phyloP scores from a whole-genome alignment of 805 yeast species.

The Candida maesae region DNA sequence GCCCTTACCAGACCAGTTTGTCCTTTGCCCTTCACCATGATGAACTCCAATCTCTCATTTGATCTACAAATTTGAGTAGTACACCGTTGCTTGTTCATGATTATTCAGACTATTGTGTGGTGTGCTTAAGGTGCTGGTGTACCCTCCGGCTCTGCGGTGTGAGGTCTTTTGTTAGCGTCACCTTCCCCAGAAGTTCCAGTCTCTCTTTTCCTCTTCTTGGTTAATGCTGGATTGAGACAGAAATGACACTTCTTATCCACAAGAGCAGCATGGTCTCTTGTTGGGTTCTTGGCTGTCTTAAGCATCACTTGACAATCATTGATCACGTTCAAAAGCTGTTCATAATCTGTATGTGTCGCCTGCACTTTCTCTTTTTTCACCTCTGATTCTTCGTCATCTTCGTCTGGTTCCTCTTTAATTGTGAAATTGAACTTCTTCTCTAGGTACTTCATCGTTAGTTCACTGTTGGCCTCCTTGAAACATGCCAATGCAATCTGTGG shows the following conservation, averaged over 20 bases:
- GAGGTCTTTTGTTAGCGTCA: conserved; percentile 28
- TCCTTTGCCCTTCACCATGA: too few species aligned
- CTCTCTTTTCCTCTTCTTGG: conserved; percentile 43
- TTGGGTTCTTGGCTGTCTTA: conserved; percentile 39
- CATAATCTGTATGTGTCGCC: conserved; percentile 27
- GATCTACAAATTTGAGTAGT: too few species aligned
- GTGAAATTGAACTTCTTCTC: conserved; percentile 48
- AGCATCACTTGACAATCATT: conserved; percentile 45
- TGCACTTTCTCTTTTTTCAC: conserved; percentile 6
- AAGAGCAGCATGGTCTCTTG: conserved; percentile 56
- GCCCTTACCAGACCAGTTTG: neutral
- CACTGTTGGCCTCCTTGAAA: conserved; percentile 61
- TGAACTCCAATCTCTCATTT: too few species aligned
- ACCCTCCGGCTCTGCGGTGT: conserved; percentile 8
- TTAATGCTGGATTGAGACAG: conserved; percentile 53
- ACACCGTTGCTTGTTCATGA: neutral
- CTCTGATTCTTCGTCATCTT: conserved; percentile 20
- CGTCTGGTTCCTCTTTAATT: conserved; percentile 8
- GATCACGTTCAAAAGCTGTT: conserved; percentile 43
- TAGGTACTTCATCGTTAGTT: conserved; percentile 62
- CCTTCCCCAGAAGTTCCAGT: conserved; percentile 8
- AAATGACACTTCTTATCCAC: conserved; percentile 64
- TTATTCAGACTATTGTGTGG: too few species aligned
- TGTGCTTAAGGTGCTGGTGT: neutral
- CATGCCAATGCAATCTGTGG: conserved; percentile 95